A percentile compares a stretch with the other conserved stretches of the same genome.
Conservation (phyloP, 2,329 filamentous ascomycete species). For the Aureobasidium sp. region DNA sequence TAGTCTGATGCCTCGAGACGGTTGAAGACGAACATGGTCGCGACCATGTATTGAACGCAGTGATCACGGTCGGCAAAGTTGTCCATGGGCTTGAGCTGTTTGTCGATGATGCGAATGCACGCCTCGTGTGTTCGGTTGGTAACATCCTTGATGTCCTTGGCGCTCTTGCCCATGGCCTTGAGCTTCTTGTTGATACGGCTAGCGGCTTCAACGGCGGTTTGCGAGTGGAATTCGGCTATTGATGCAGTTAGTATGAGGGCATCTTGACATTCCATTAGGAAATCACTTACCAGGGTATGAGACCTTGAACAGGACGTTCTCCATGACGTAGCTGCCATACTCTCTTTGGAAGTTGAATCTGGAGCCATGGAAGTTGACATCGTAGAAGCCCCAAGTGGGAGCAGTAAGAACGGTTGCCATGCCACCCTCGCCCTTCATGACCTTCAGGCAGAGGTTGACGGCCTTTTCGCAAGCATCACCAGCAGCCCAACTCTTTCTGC, state of each 20-base stretch:
- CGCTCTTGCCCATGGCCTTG: constrained; percentile 75
- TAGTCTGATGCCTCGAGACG: constrained; percentile 92
- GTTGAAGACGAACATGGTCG: constrained; percentile 91
- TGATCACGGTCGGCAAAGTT: constrained; percentile 99
- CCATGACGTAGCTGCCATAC: constrained; percentile 99
- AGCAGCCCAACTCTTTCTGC: constrained; percentile 96
- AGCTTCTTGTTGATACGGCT: constrained; percentile 80
- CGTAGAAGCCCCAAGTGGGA: constrained; percentile 96
- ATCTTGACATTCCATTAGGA: too few relatives aligned
- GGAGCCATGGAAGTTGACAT: constrained; percentile 92
- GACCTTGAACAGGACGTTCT: constrained; percentile 99
- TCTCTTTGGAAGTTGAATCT: constrained; percentile 92
- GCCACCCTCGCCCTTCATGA: constrained; percentile 86
- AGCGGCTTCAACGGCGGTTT: constrained; percentile 93
- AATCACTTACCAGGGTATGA: constrained; percentile 72
- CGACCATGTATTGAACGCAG: constrained; percentile 99
- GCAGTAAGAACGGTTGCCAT: constrained; percentile 88
- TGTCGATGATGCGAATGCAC: constrained; percentile 98
- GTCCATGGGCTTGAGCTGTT: constrained; percentile 99
- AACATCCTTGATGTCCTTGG: constrained; percentile 85
- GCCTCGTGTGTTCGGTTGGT: constrained; percentile 97
- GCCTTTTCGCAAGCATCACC: constrained; percentile 98
- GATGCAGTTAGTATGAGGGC: constrained; percentile 16
- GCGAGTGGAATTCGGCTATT: constrained; percentile 87
- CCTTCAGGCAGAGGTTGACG: constrained; percentile 95